Evolutionary conservation across 306 rosid genomes (phyloP).

Genomic region (Elaeagnus macrophylla): DNA sequence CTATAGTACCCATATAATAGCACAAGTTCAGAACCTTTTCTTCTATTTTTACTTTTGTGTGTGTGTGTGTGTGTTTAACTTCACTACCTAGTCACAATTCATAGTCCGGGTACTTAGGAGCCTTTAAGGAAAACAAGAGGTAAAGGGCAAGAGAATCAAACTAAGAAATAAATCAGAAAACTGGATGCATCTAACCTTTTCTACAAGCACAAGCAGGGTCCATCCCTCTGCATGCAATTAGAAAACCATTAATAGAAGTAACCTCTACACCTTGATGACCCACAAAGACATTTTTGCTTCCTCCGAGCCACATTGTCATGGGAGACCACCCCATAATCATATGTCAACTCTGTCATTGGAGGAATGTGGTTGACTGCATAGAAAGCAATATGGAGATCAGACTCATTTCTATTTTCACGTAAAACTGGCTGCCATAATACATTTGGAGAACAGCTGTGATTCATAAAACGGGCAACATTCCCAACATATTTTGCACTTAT

Average conservation of each 20-base stretch:
- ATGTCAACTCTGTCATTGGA: constrained; percentile 85
- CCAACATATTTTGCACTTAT: constrained; percentile 64
- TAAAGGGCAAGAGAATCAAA: background rate
- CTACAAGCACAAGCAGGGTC: constrained; percentile 12
- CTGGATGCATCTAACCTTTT: constrained; percentile 42
- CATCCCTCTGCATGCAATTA: constrained; percentile 12
- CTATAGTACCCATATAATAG: no score
- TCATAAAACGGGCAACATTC: constrained; percentile 92
- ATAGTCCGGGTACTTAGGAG: no score
- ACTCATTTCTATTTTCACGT: constrained; percentile 48
- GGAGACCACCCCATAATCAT: constrained; percentile 65
- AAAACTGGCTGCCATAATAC: constrained; percentile 67
- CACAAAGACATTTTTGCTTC: constrained; percentile 80
- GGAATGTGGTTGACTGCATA: constrained; percentile 64
- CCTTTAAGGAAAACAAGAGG: no score
- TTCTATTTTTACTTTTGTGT: no score
- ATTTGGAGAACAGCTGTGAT: constrained; percentile 89
- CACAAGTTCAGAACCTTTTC: no score
- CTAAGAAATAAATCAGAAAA: background rate
- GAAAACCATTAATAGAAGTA: constrained; percentile 39
- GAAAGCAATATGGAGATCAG: constrained; percentile 71
- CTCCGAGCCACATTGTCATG: constrained; percentile 46
- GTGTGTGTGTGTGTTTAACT: no score
- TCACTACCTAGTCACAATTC: no score
- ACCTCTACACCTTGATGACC: constrained; percentile 61